Base-by-base conservation (phyloP, 2,329 filamentous ascomycete species). In the Botrytis paeoniae region DNA sequence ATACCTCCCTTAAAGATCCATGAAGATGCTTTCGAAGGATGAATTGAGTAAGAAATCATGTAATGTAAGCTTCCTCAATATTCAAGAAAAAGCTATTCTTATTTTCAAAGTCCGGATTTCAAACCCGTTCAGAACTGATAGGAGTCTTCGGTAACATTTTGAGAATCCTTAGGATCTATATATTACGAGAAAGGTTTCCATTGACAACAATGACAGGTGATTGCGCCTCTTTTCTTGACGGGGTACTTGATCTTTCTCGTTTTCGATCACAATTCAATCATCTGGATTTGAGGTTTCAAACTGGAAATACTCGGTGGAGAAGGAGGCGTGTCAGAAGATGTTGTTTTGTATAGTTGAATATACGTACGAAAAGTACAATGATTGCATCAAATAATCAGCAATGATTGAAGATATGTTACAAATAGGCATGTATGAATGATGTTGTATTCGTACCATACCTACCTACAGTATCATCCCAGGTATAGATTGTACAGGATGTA, bases 311-410 rank as follows among this genome's bases (percentile, higher is more conserved):
- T 54, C 51, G n/a, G 51, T 18, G 25, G 51, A n/a, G 29, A 39
- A 43, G 51, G 32, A 71, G 43, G 69, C 41, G 43, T 71, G 32
- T 71, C 45, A 41, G 59, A 32, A 71, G 69, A 63, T 63, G 10
- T 43, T 45, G 37, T 54, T 69, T 60, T 41, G 37, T 22, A 25
- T 25, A 25, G 63, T 10, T 37, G 41, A 66, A 59, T 29, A 32
- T 20, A 68, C 22, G 25, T 51, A n/a, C 32, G 9, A 51, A 16
- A 48, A 20, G 29, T 7, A 66, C 25, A 29, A 51, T 37, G 29
- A 51, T 68, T 68, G 45, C 20, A 54, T 51, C 22, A n/a, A 25
- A n/a, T 8, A 54, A 41, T 35, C 22, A n/a, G 37, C 60, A 62
- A 39, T 18, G 14, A 41, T 43, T 29, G 61, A 29, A 20, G 14